Percentiles rank a stretch among this genome's conserved stretches.
Evolutionary conservation across 495 filamentous ascomycete genomes (phyloP).

Genomic region (Filosporella fistucella): DNA sequence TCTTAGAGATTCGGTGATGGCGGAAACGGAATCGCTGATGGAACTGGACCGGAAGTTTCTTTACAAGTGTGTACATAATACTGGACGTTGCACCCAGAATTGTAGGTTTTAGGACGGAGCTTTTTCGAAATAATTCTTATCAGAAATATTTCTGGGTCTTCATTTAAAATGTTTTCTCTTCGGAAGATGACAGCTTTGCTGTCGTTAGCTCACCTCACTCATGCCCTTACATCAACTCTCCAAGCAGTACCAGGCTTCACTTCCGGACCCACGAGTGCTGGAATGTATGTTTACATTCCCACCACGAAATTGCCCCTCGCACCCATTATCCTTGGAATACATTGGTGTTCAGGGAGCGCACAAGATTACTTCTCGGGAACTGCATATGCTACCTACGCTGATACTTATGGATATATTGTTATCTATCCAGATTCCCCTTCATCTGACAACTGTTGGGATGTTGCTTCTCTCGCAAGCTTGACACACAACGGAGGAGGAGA

Average conservation of each 20-base stretch:
- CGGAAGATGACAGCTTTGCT: not conserved
- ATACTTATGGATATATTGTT: constrained; percentile 42
- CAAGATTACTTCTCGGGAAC: constrained; percentile 43
- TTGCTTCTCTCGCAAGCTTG: constrained; percentile 36
- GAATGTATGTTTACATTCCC: constrained; percentile 55
- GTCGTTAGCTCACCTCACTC: constrained; percentile 19
- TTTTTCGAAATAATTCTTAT: too few species aligned
- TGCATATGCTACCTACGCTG: constrained; percentile 41
- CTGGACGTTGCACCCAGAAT: not conserved
- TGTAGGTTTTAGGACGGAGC: too few species aligned
- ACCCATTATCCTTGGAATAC: constrained; percentile 51
- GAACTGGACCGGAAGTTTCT: not conserved
- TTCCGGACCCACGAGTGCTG: constrained; percentile 36
- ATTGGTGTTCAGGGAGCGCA: constrained; percentile 52
- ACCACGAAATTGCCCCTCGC: constrained; percentile 43
- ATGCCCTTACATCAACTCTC: constrained; percentile 8
- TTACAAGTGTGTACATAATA: not conserved
- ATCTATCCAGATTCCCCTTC: constrained; percentile 40
- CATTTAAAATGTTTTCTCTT: not conserved
- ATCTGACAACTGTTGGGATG: constrained; percentile 44
- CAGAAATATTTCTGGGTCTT: too few species aligned
- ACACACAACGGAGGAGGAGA: constrained; percentile 53
- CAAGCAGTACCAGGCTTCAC: constrained; percentile 37
- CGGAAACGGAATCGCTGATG: not conserved
- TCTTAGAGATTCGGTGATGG: too few species aligned